A percentile compares a stretch with the other conserved stretches of the same genome.
phyloP scores from a whole-genome alignment of 2,329 filamentous ascomycete genomes.

The Exophiala xenobiotica region DNA sequence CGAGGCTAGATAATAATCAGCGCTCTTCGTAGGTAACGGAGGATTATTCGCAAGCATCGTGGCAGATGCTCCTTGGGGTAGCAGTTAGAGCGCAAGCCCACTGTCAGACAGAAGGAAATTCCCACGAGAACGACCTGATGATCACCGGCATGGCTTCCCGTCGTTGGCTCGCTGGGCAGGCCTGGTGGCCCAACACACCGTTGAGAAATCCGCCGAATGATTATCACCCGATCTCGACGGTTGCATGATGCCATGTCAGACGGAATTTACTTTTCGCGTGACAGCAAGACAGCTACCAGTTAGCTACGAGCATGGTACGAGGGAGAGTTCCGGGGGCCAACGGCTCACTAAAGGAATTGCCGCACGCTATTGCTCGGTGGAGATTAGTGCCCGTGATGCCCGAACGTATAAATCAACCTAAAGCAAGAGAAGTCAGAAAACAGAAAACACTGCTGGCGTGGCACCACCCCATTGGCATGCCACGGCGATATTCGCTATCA shows the following conservation, averaged over 20 bases:
- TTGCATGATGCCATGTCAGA: neutral
- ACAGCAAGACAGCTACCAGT: no score
- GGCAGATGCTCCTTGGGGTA: neutral
- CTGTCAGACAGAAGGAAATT: neutral
- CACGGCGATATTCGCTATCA: neutral
- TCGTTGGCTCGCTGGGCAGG: no score
- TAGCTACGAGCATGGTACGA: neutral
- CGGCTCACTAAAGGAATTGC: neutral
- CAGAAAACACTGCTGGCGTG: no score
- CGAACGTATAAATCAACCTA: slow-evolving; percentile 1
- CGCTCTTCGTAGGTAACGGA: neutral
- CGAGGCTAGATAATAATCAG: neutral
- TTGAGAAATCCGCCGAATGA: no score
- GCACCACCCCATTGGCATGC: slow-evolving; percentile 22
- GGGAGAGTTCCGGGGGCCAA: neutral
- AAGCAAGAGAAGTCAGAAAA: no score
- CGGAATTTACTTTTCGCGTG: no score
- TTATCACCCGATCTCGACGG: neutral
- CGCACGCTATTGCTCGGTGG: neutral
- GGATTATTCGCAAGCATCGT: neutral
- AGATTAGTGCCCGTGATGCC: neutral
- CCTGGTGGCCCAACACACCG: neutral
- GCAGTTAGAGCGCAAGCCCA: neutral
- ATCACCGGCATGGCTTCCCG: no score
- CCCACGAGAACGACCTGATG: neutral